Evolutionary conservation across 2,329 filamentous ascomycete genomes (phyloP).

Genomic region (Furcasterigmium furcatum): DNA sequence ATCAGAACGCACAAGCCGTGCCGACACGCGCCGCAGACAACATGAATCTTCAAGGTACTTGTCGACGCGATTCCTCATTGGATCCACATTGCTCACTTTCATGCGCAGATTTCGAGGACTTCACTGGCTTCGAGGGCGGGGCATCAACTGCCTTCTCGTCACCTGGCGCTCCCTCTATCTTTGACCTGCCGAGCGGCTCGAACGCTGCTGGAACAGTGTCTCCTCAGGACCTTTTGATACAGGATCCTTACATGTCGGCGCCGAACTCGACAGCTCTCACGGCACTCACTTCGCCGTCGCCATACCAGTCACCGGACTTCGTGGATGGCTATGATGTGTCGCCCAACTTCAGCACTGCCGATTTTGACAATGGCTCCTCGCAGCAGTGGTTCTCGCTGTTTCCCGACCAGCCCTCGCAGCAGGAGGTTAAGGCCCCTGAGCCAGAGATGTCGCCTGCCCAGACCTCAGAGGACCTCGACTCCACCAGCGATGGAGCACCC

Average conservation of each 20-base stretch:
- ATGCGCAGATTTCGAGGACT: constrained; percentile 50
- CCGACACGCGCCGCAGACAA: constrained; percentile 35
- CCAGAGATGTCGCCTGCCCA: constrained; percentile 36
- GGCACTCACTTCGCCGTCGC: constrained; percentile 80
- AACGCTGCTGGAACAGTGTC: constrained; percentile 71
- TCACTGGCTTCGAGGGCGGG: constrained; percentile 53
- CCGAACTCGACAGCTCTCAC: constrained; percentile 82
- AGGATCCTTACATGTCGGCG: constrained; percentile 67
- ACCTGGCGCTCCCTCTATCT: constrained; percentile 45
- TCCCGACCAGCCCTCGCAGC: constrained; percentile 40
- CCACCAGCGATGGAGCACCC: constrained; percentile 25
- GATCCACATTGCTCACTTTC: not conserved
- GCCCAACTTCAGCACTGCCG: constrained; percentile 65
- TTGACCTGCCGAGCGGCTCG: constrained; percentile 46
- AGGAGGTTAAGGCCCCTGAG: constrained; percentile 16
- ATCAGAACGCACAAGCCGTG: constrained; percentile 54
- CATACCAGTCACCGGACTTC: constrained; percentile 73
- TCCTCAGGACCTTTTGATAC: constrained; percentile 74
- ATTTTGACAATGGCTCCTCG: constrained; percentile 48
- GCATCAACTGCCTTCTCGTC: constrained; percentile 49
- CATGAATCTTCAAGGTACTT: constrained; percentile 57
- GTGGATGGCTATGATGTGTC: constrained; percentile 72
- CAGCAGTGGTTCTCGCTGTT: constrained; percentile 73
- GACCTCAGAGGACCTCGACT: constrained; percentile 46
- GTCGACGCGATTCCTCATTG: constrained; percentile 1